A percentile compares a stretch with the other conserved stretches of the same genome.
phyloP scores from a whole-genome alignment of 495 filamentous ascomycete species.

The Penicillium chermesinum region DNA sequence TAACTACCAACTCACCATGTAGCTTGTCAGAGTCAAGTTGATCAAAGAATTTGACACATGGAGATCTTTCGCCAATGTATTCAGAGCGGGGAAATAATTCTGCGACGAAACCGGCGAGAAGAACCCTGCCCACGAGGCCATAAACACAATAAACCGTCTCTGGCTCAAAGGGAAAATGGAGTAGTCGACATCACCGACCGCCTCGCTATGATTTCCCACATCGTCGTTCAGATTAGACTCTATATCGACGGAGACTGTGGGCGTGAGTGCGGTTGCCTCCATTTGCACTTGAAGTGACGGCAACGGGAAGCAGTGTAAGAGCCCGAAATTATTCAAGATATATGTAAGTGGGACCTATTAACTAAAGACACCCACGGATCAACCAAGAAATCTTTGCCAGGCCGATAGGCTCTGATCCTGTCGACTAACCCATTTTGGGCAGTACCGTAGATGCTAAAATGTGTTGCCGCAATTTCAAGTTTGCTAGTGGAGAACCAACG shows the following conservation, averaged over 20 bases:
- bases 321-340: too few relatives aligned
- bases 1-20: constrained; percentile 41
- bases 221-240: not conserved
- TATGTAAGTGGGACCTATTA: too few relatives aligned
- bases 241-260: not conserved
- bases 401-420: not conserved
- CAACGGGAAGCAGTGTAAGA: too few relatives aligned
- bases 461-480: not conserved
- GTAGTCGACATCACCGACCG: constrained; percentile 20
- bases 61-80: constrained; percentile 53
- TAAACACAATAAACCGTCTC: constrained; percentile 45
- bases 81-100: constrained; percentile 72
- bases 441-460: not conserved
- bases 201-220: constrained; percentile 6
- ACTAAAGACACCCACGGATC: too few relatives aligned
- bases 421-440: not conserved
- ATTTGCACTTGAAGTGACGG: not conserved
- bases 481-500: constrained; percentile 4
- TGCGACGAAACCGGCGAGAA: constrained; percentile 67
- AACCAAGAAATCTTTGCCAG: not conserved
- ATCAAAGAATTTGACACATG: constrained; percentile 56
- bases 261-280: not conserved
- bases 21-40: constrained; percentile 65
- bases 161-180: constrained; percentile 24
- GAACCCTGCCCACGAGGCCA: constrained; percentile 60